A percentile compares a stretch with the other conserved stretches of the same genome.
These are phyloP conservation scores for Alternaria burnsii DNA, from an alignment of 2,329 filamentous ascomycete genomes.

Conservation along the genomic window DNA sequence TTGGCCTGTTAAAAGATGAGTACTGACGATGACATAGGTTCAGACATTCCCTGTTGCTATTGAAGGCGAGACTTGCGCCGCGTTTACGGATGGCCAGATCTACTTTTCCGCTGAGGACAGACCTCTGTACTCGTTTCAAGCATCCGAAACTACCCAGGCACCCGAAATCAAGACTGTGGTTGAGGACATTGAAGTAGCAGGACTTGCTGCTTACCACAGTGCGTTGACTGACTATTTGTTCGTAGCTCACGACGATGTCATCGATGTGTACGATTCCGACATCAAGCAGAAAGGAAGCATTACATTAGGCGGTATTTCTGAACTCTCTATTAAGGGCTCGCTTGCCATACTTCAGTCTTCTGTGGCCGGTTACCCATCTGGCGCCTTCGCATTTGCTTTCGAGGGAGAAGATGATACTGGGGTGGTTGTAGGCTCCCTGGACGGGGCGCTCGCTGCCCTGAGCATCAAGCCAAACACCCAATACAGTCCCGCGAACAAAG, in stretches of 20 bases:
- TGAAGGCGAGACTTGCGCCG: slow-evolving; percentile 38
- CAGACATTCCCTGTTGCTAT: slow-evolving; percentile 41
- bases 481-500: slow-evolving; percentile 27
- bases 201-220: slow-evolving; percentile 33
- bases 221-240: slow-evolving; percentile 32
- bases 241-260: slow-evolving; percentile 32
- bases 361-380: slow-evolving; percentile 20
- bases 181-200: slow-evolving; percentile 30
- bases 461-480: slow-evolving; percentile 29
- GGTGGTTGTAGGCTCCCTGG: slow-evolving; percentile 33
- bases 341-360: slow-evolving; percentile 35
- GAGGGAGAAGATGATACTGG: slow-evolving; percentile 37
- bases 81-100: slow-evolving; percentile 29
- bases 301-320: slow-evolving; percentile 29
- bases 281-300: slow-evolving; percentile 29
- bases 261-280: slow-evolving; percentile 35
- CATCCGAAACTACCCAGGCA: slow-evolving; percentile 28
- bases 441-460: slow-evolving; percentile 20
- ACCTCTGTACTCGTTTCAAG: slow-evolving; percentile 43
- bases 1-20: accelerated
- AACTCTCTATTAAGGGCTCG: slow-evolving; percentile 39
- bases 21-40: slow-evolving; percentile 25
- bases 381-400: slow-evolving; percentile 37
- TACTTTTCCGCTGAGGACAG: slow-evolving; percentile 40
- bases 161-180: slow-evolving; percentile 28